A percentile compares a stretch with the other conserved stretches of the same genome.
Evolutionary conservation across 2,329 filamentous ascomycete species (phyloP).

Genomic region (Ophiocordyceps unilateralis): DNA sequence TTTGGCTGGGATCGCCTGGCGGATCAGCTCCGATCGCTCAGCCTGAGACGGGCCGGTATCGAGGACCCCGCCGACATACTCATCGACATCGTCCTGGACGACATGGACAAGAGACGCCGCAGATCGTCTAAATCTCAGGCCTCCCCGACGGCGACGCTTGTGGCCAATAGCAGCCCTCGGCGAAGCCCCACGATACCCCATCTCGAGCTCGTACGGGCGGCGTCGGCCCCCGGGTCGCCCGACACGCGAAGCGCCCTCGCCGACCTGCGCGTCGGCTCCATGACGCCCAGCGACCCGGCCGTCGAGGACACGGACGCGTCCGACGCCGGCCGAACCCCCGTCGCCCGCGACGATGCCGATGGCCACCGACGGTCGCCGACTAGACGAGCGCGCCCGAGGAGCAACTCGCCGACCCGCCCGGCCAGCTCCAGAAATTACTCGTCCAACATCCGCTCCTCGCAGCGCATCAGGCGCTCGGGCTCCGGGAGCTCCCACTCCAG

Average conservation of each 20-base stretch:
- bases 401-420: conserved; percentile 67
- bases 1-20: conserved; percentile 92
- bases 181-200: conserved; percentile 47
- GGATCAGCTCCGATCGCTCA: conserved; percentile 79
- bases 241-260: conserved; percentile 27
- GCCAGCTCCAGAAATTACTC: conserved; percentile 57
- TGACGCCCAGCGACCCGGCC: conserved; percentile 32
- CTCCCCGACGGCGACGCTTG: conserved; percentile 60
- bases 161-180: conserved; percentile 35
- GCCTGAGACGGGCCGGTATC: conserved; percentile 70
- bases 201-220: conserved; percentile 48
- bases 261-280: conserved; percentile 42
- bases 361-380: conserved; percentile 22
- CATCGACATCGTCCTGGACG: conserved; percentile 85
- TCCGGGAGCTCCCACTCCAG: conserved; percentile 88
- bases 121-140: conserved; percentile 74
- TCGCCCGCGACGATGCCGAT: conserved; percentile 29
- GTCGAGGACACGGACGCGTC: conserved; percentile 22
- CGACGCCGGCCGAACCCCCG: conserved; percentile 20
- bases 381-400: conserved; percentile 42
- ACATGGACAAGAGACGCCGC: conserved; percentile 81
- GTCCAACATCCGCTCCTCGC: conserved; percentile 45
- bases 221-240: conserved; percentile 49
- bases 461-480: conserved; percentile 69
- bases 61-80: conserved; percentile 84